phyloP scores from a whole-genome alignment of 1,139 yeast species.

The Neolecta irregularis region DNA sequence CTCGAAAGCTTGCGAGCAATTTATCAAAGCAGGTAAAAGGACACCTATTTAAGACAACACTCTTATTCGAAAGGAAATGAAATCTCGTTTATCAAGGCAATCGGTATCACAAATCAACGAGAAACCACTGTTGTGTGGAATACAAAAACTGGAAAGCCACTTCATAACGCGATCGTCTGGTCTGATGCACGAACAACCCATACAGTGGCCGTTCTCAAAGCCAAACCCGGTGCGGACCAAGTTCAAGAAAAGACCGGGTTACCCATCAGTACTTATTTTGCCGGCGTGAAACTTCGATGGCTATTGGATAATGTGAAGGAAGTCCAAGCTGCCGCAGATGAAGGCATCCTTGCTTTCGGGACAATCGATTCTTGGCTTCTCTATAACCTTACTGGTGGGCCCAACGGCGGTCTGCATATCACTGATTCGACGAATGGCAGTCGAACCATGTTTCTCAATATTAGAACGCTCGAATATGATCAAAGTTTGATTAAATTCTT shows the following conservation, averaged over 20 bases:
- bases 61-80: too few relatives aligned
- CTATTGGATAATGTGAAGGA: slow-evolving; percentile 60
- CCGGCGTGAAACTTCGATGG: slow-evolving; percentile 86
- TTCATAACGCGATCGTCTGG: slow-evolving; percentile 88
- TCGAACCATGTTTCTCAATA: slow-evolving; percentile 80
- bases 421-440: slow-evolving; percentile 88
- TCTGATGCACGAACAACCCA: slow-evolving; percentile 78
- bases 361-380: slow-evolving; percentile 92
- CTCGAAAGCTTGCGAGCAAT: slow-evolving; percentile 23
- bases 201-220: slow-evolving; percentile 49
- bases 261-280: slow-evolving; percentile 80
- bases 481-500: slow-evolving; percentile 60
- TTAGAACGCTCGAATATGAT: slow-evolving; percentile 63
- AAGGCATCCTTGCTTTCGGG: slow-evolving; percentile 75
- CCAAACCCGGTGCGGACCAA: slow-evolving; percentile 44
- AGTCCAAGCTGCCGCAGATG: slow-evolving; percentile 56
- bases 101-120: slow-evolving; percentile 85
- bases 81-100: too few relatives aligned
- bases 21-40: slow-evolving; percentile 22
- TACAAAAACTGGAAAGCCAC: slow-evolving; percentile 63
- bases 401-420: slow-evolving; percentile 30
- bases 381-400: slow-evolving; percentile 63
- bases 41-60: too few relatives aligned
- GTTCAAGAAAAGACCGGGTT: slow-evolving; percentile 62
- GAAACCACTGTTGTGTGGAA: slow-evolving; percentile 92